Evolutionary conservation across 768 basidiomycete species (phyloP), one percentile per base, ranked within the genome.

Genomic region (Kwoniella dejecticola): DNA sequence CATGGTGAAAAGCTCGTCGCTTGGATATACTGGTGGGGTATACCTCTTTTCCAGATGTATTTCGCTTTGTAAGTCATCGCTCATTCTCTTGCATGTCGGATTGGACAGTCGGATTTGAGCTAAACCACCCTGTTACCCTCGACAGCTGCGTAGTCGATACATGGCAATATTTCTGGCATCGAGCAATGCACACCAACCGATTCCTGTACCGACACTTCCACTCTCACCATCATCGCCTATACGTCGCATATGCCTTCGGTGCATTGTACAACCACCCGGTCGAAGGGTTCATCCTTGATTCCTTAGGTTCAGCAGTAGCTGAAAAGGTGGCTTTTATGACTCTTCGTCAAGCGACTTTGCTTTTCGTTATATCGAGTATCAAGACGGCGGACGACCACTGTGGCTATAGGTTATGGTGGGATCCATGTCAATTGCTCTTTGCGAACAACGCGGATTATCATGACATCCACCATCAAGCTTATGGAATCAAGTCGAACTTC

Each of bases 341-440:
- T 27, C 83, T 87, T 1, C 87, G 96, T 1, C 94, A 98, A 79
- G 87, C 91, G 21, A 85, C 85, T 62, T 68, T 97, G 49, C 82
- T 98, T 54, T 99, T 98, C 77, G 81, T 81, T 2, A 80, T 97
- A 62, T 89, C 90, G 13, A 89, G 89, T 1, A 79, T 90, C 63
- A 98, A 98, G 82, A 95, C 94, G 1, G 91, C 96, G 48, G 92
- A 96, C 69, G 93, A 95, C 75, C 94, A 96, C 76, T 95, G 91
- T 62, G 94, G 93, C 2, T 97, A 95, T 76, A 82, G 78, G 29
- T 79, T 98, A 12, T 91, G 93, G 45, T 95, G 88, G 80, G 96
- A 99, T 72, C 96, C 94, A 0, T 80, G 93, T 26, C 95, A 98
- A 78, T 72, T 90, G 72, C 64, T 97, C 57, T 89, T 87, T 50